Base-by-base conservation (phyloP, 2,329 filamentous ascomycete genomes). In the Fusarium sp. region DNA sequence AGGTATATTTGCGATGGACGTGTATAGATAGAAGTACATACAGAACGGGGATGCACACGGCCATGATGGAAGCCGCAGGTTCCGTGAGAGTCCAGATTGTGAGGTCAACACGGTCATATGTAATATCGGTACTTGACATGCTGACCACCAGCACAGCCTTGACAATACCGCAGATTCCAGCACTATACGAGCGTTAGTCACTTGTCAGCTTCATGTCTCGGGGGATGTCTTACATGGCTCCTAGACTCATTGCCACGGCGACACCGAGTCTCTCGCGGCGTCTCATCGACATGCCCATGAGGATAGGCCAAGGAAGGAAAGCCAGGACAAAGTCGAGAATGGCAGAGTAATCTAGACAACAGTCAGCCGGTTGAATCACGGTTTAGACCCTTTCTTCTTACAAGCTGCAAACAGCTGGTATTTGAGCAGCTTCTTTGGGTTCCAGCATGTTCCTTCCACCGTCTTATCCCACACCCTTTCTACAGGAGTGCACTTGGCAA, bases 71-170 rank as follows among this genome's bases (percentile, higher is more conserved):
- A 1, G 77, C 80, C 1, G 81, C 81, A 6, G 81, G 81, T 38
- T 83, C 81, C 1, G 80, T 76, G 37, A 83, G 37, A 2, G 81
- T 82, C 81, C 81, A 83, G 6, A 83, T 83, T 0, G 80, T 82
- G 6, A 83, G 68, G 63, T 83, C 81, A 14, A 82, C 77, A 7
- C 81, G 79, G 20, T 80, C 81, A 35, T 80, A 82, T 0, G 81
- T 82, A 25, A 82, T 70, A 38, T 83, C 81, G 4, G 74, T 63
- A 33, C 80, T 81, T 8, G 76, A 79, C 77, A 83, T 82, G 32
- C 57, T 70, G 22, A 79, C 75, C 2, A 81, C 80, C 52, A 82
- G 56, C 0, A 82, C 80, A 6, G 79, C 66, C 35, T 83, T 83
- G n/a, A 83, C 80, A 11, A 83, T 81, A 6, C 75, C 81, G 11